These are phyloP conservation scores for Hysterium pulicare DNA, from an alignment of 2,329 filamentous ascomycete genomes.

Conservation along the genomic window DNA sequence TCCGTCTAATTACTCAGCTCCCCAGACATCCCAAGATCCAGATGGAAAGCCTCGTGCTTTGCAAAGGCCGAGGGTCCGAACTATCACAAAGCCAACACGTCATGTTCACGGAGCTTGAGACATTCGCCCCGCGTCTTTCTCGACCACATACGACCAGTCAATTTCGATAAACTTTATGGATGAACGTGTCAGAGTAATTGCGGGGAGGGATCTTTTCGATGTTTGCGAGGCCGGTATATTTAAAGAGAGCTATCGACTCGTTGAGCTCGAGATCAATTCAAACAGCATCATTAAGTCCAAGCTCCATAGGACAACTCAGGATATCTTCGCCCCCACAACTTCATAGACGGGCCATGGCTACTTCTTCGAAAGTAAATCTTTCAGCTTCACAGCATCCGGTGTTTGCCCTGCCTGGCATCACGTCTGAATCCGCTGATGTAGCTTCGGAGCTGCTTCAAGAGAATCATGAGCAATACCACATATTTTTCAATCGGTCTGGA, in stretches of 20 bases:
- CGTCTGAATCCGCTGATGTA: constrained; percentile 58
- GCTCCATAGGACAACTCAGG: too few relatives aligned
- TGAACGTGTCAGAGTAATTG: too few relatives aligned
- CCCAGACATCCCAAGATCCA: too few relatives aligned
- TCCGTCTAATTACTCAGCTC: too few relatives aligned
- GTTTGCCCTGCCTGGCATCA: constrained; percentile 46
- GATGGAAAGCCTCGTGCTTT: too few relatives aligned
- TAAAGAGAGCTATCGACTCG: constrained; percentile 2
- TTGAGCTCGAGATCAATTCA: constrained; percentile 1
- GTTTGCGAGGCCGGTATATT: constrained; percentile 7
- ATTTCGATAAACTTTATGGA: too few relatives aligned
- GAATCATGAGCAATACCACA: constrained; percentile 72
- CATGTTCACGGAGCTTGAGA: too few relatives aligned
- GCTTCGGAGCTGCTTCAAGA: constrained; percentile 68
- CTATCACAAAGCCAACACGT: not conserved
- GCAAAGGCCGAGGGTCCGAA: not conserved
- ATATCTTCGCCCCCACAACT: too few relatives aligned
- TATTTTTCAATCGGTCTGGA: constrained; percentile 72
- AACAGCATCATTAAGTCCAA: too few relatives aligned
- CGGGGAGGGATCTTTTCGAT: too few relatives aligned
- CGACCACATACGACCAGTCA: too few relatives aligned
- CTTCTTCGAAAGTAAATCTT: constrained; percentile 39
- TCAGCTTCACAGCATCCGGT: constrained; percentile 43
- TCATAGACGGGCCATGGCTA: constrained; percentile 36
- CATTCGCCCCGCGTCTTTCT: too few relatives aligned